Evolutionary conservation across 2,329 filamentous ascomycete species (phyloP).

Genomic region (Botrytis porri): DNA sequence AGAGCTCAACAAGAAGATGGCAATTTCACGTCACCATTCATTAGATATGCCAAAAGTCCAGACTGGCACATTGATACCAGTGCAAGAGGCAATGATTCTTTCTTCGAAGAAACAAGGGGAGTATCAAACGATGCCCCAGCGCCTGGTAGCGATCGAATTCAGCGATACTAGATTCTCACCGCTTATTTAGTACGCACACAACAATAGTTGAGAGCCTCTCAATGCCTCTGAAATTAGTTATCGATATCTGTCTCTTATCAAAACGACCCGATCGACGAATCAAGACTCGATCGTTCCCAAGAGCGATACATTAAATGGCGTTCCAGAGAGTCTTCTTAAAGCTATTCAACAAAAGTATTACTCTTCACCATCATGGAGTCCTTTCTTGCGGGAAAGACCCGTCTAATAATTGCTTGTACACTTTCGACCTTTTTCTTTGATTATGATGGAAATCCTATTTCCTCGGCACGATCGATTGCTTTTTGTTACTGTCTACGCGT

Average conservation of each 20-base stretch:
- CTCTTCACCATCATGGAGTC: neutral
- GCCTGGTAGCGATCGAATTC: neutral
- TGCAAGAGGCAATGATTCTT: constrained; percentile 30
- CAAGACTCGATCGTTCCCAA: neutral
- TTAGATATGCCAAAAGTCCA: constrained; percentile 28
- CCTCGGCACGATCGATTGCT: neutral
- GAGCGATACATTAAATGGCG: neutral
- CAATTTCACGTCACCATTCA: constrained; percentile 26
- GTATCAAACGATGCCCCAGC: constrained; percentile 1
- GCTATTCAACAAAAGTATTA: neutral
- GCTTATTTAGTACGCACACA: neutral
- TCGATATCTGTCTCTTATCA: neutral
- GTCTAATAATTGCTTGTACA: constrained; percentile 4
- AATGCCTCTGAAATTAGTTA: neutral
- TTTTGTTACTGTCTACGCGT: neutral
- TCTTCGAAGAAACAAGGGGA: constrained; percentile 37
- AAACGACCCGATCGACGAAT: neutral
- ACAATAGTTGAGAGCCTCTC: neutral
- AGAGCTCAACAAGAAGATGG: constrained; percentile 24
- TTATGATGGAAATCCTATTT: constrained; percentile 11
- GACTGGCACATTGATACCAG: constrained; percentile 31
- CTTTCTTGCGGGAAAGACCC: constrained; percentile 1
- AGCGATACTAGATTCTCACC: neutral
- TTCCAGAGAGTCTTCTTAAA: neutral
- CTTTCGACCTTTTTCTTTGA: constrained; percentile 10